Evolutionary conservation across 192 early-diverging fungal genomes (phyloP), one percentile per base, ranked within the genome.

Genomic region (Backusella psychrophila): DNA sequence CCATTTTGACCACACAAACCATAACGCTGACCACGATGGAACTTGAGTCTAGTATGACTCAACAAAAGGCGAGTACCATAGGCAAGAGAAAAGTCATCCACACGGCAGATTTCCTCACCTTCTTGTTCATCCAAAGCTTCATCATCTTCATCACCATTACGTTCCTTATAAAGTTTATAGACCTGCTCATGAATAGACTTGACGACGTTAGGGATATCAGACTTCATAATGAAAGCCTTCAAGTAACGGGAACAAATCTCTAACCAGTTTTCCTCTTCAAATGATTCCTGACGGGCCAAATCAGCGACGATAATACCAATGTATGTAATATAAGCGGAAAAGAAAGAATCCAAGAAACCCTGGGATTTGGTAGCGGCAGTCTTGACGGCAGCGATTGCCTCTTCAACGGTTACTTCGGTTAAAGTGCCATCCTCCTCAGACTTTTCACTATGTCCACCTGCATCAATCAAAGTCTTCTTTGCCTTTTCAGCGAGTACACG

Each of bases 1-100:
- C 91, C 94, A 77, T 95, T 95, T n/a, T 84, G 86, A 66, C 94
- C 94, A 81, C 89, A 92, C 15, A 95, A 77, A 66, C 94, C 94
- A 80, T 95, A 95, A 34, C 92, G 89, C 68, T 89, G 90, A 41
- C 94, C 94, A 72, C 92, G 89, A 75, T 89, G 88, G 9, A 95
- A 80, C 77, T 77, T 87, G 34, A 85, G 80, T 52, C 81, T 82
- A 68, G 87, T 86, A 44, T 86, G 93, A 78, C 91, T 92, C 46
- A 94, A 84, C 71, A 94, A 78, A 80, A 93, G 89, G 86, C 90
- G 92, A 75, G 88, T 89, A 79, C 93, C 92, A 80, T 93, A 93
- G 29, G 91, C 93, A 53, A 93, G 77, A n/a, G 91, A 91, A 84
- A 93, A 94, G 72, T 91, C 91, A 73, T 87, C 89, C 79, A 91